A percentile compares a stretch with the other conserved stretches of the same genome.
These are phyloP conservation scores for Nannizziopsis barbatae DNA, from an alignment of 2,329 filamentous ascomycete species.

Conservation along the genomic window DNA sequence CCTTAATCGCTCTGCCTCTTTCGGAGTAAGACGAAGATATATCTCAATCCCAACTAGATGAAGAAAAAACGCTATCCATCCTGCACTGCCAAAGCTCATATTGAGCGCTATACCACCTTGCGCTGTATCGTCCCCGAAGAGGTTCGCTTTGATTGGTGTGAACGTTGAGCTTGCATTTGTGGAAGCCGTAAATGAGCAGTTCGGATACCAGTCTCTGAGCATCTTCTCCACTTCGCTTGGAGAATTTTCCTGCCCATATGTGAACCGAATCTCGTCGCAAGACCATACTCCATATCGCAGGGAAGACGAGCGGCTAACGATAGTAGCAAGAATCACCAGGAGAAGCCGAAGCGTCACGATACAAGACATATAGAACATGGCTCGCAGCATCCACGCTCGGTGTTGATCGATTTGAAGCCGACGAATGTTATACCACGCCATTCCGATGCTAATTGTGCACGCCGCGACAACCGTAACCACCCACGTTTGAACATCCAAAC, in stretches of 20 bases:
- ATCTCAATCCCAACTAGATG: slow-evolving; percentile 36
- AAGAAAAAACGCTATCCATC: neutral
- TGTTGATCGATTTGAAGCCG: slow-evolving; percentile 52
- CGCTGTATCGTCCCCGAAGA: neutral
- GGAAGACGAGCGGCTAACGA: slow-evolving; percentile 27
- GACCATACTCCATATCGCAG: slow-evolving; percentile 29
- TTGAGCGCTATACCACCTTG: slow-evolving; percentile 2
- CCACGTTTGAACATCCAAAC: slow-evolving; percentile 39
- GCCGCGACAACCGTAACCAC: slow-evolving; percentile 17
- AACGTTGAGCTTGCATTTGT: slow-evolving; percentile 20
- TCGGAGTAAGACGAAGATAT: slow-evolving; percentile 44
- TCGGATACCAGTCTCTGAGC: slow-evolving; percentile 17
- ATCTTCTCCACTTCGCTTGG: neutral
- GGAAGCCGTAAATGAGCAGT: slow-evolving; percentile 22
- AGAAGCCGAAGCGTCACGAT: slow-evolving; percentile 24
- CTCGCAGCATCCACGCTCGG: slow-evolving; percentile 52
- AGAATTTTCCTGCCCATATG: slow-evolving; percentile 21
- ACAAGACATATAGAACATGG: slow-evolving; percentile 36
- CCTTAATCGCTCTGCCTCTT: slow-evolving; percentile 44
- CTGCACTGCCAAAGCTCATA: slow-evolving; percentile 8
- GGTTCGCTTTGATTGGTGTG: neutral
- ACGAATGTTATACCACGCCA: slow-evolving; percentile 49
- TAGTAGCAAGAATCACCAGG: slow-evolving; percentile 33
- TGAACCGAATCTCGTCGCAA: slow-evolving; percentile 42
- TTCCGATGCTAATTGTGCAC: slow-evolving; percentile 20